Percentiles rank a stretch among this genome's conserved stretches.
Evolutionary conservation across 1,284 basidiomycete genomes (phyloP).

Genomic region (Waitea zeae): DNA sequence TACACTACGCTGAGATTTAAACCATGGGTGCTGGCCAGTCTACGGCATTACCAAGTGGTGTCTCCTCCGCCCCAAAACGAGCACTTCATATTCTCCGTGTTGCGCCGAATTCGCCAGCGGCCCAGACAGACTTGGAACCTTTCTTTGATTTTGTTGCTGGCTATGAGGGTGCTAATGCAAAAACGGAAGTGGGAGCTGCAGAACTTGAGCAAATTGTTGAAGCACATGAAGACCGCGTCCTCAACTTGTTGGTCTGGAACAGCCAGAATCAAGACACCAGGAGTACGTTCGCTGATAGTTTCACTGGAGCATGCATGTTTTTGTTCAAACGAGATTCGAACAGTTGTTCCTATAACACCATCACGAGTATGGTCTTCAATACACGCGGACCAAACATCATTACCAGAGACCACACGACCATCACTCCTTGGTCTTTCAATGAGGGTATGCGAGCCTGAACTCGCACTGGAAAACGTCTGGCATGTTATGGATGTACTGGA

Average conservation of each 20-base stretch:
- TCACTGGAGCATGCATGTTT: background rate
- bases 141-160: constrained; percentile 97
- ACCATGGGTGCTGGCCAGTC: background rate
- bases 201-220: constrained; percentile 75
- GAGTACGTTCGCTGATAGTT: constrained; percentile 31
- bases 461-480: constrained; percentile 88
- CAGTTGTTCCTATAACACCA: constrained; percentile 76
- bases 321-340: constrained; percentile 4
- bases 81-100: constrained; percentile 79
- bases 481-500: constrained; percentile 95
- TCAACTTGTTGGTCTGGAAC: constrained; percentile 81
- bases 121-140: constrained; percentile 76
- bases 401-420: constrained; percentile 31
- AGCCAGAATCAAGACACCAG: constrained; percentile 73
- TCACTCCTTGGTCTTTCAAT: constrained; percentile 87
- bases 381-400: constrained; percentile 17
- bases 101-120: constrained; percentile 75
- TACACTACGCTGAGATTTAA: no score
- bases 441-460: constrained; percentile 79
- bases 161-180: constrained; percentile 44
- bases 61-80: constrained; percentile 23
- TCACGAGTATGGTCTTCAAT: constrained; percentile 68
- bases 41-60: background rate
- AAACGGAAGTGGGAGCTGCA: constrained; percentile 43
- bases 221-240: constrained; percentile 62